phyloP scores from a whole-genome alignment of 441 rosid species.

The Cnidoscolus chayamansa region DNA sequence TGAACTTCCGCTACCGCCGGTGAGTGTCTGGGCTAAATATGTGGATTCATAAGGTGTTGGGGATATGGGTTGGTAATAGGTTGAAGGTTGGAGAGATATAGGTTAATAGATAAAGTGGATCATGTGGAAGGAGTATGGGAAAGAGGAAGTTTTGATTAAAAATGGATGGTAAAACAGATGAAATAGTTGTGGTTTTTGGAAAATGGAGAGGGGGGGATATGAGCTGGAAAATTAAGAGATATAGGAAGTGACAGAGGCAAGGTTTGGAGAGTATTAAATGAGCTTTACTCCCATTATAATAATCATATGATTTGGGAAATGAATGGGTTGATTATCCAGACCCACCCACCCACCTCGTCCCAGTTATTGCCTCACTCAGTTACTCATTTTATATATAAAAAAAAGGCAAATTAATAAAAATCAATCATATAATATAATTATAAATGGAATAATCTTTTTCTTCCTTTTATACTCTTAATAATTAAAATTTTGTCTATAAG shows the following conservation, averaged over 20 bases:
- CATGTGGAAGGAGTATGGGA: constrained; percentile 19
- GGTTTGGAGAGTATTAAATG: not conserved
- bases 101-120: constrained; percentile 22
- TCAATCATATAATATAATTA: too few relatives aligned
- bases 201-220: not conserved
- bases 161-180: too few relatives aligned
- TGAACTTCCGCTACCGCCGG: not conserved
- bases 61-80: not conserved
- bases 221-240: not conserved
- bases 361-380: too few relatives aligned
- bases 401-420: too few relatives aligned
- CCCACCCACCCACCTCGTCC: too few relatives aligned
- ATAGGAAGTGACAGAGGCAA: not conserved
- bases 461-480: too few relatives aligned
- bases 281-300: too few relatives aligned
- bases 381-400: too few relatives aligned
- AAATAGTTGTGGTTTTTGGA: not conserved
- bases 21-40: not conserved
- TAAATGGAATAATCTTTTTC: too few relatives aligned
- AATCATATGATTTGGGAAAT: too few relatives aligned
- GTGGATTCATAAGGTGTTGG: not conserved
- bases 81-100: constrained; percentile 15
- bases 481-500: too few relatives aligned
- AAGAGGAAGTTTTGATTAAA: not conserved
- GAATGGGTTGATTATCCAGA: too few relatives aligned